These are phyloP conservation scores for Polychytrium aggregatum DNA, from an alignment of 192 early-diverging fungal species.

Conservation along the genomic window DNA sequence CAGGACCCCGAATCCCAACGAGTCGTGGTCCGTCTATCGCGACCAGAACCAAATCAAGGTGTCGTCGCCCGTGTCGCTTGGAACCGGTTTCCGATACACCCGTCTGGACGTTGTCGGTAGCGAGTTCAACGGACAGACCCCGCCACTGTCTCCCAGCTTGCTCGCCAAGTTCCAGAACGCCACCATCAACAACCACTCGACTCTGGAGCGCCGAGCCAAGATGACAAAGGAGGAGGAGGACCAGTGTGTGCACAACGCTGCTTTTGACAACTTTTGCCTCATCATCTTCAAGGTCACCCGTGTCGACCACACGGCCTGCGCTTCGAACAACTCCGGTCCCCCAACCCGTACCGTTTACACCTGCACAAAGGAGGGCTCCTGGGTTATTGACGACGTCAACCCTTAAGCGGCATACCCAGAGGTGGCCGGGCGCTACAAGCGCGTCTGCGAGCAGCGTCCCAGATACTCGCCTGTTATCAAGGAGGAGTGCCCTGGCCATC, in stretches of 20 bases:
- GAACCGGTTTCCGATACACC: too few species aligned
- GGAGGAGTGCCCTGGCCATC: too few species aligned
- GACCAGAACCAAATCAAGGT: neutral
- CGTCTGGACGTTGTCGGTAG: too few species aligned
- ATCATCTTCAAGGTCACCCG: conserved; percentile 52
- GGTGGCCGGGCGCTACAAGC: too few species aligned
- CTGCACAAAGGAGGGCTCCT: conserved; percentile 14
- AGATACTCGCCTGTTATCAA: too few species aligned
- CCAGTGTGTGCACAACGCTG: conserved; percentile 52
- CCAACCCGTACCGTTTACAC: conserved; percentile 15
- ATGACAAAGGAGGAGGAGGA: conserved; percentile 32
- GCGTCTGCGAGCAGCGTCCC: too few species aligned
- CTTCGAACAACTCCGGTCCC: conserved; percentile 2
- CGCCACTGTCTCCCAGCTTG: neutral
- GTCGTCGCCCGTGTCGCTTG: neutral
- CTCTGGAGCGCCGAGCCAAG: too few species aligned
- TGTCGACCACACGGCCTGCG: conserved; percentile 41
- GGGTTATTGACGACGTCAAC: conserved; percentile 21
- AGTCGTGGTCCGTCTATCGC: neutral
- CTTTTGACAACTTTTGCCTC: conserved; percentile 65
- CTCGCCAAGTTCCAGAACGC: conserved; percentile 1
- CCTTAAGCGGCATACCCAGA: conserved; percentile 13
- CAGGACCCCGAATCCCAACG: neutral
- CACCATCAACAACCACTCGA: neutral
- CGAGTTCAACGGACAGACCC: neutral